Evolutionary conservation across 1,284 basidiomycete species (phyloP).

Genomic region (Mycena sp.): DNA sequence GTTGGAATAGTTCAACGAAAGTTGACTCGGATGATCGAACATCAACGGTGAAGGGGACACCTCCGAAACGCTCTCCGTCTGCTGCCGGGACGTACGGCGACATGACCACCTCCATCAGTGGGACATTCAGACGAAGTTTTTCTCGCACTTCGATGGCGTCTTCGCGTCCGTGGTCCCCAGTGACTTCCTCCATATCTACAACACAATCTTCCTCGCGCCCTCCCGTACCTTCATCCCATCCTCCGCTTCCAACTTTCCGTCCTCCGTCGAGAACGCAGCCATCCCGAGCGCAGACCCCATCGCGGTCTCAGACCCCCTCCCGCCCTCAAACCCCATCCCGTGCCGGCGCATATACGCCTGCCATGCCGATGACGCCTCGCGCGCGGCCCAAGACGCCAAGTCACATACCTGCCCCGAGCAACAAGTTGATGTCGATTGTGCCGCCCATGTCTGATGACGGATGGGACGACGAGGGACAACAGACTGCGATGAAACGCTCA

Average conservation of each 20-base stretch:
- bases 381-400: slow-evolving; percentile 81
- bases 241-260: slow-evolving; percentile 44
- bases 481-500: slow-evolving; percentile 61
- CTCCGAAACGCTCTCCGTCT: slow-evolving; percentile 62
- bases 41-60: slow-evolving; percentile 59
- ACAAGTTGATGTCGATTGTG: slow-evolving; percentile 60
- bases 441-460: slow-evolving; percentile 56
- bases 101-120: slow-evolving; percentile 56
- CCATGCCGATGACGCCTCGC: slow-evolving; percentile 61
- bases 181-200: slow-evolving; percentile 78
- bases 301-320: slow-evolving; percentile 52
- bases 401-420: slow-evolving; percentile 73
- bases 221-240: slow-evolving; percentile 51
- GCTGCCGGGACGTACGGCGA: slow-evolving; percentile 56
- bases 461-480: slow-evolving; percentile 57
- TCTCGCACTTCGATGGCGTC: slow-evolving; percentile 82
- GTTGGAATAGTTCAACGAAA: slow-evolving; percentile 86
- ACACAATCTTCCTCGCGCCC: slow-evolving; percentile 68
- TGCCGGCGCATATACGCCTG: slow-evolving; percentile 49
- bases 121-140: slow-evolving; percentile 65
- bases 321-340: slow-evolving; percentile 56
- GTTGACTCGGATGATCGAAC: slow-evolving; percentile 62
- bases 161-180: slow-evolving; percentile 83
- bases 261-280: slow-evolving; percentile 37
- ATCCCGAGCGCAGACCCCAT: slow-evolving; percentile 56